phyloP scores from a whole-genome alignment of 371 early-diverging fungal genomes.

The Sporodiniella umbellata region DNA sequence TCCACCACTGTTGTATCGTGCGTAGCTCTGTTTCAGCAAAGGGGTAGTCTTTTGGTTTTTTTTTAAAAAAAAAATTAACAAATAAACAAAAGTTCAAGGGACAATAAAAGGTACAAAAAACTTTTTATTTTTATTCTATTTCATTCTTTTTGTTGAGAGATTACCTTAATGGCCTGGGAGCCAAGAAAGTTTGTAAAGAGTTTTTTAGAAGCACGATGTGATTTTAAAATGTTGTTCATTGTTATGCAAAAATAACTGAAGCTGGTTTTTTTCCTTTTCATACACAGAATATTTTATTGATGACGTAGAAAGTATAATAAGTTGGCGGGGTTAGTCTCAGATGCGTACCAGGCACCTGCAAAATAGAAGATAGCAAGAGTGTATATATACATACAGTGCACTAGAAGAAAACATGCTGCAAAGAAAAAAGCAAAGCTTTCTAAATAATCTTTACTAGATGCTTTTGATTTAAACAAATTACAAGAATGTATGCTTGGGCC shows the following conservation, averaged over 20 bases:
- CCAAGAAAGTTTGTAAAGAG: not conserved
- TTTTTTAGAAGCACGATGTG: conserved; percentile 1
- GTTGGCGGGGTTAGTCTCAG: no score
- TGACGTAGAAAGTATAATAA: not conserved
- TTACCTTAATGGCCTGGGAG: conserved; percentile 8
- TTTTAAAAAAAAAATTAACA: not conserved
- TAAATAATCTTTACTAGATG: no score
- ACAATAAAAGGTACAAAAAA: not conserved
- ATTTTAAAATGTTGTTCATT: conserved; percentile 7
- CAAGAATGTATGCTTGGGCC: no score
- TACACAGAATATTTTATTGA: not conserved
- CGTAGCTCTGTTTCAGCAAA: conserved; percentile 12
- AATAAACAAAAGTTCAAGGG: no score
- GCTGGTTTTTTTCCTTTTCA: not conserved
- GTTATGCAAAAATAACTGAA: conserved; percentile 7
- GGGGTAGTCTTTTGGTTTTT: conserved; percentile 24
- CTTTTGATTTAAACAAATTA: no score
- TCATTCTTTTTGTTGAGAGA: not conserved
- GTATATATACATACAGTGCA: no score
- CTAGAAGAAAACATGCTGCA: no score
- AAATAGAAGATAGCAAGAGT: no score
- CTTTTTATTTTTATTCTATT: not conserved
- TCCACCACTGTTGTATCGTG: conserved; percentile 29
- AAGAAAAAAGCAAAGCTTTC: no score
- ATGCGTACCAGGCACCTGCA: no score